phyloP scores from a whole-genome alignment of 1,284 basidiomycete species.

The Melampsora larici-populina region DNA sequence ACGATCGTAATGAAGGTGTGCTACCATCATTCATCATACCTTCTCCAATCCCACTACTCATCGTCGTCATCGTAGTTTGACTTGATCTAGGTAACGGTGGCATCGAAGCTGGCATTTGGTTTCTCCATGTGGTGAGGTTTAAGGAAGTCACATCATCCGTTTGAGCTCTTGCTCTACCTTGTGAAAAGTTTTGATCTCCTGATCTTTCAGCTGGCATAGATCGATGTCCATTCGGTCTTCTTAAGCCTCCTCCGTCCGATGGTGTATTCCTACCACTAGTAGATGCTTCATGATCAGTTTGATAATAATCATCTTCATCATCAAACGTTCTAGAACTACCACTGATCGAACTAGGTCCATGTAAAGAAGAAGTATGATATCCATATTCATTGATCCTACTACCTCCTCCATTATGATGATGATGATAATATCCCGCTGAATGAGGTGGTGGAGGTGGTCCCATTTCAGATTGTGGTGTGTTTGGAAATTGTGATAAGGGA shows the following conservation, averaged over 20 bases:
- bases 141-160: conserved; percentile 27
- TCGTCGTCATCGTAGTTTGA: conserved; percentile 19
- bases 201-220: conserved; percentile 42
- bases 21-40: neutral
- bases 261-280: conserved; percentile 18
- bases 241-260: neutral
- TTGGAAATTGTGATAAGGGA: conserved; percentile 38
- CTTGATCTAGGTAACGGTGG: conserved; percentile 31
- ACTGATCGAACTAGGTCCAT: conserved; percentile 20
- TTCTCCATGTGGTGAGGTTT: conserved; percentile 26
- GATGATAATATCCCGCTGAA: conserved; percentile 25
- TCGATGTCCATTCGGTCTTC: conserved; percentile 30
- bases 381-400: conserved; percentile 31
- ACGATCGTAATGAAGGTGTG: conserved; percentile 46
- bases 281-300: conserved; percentile 31
- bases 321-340: conserved; percentile 38
- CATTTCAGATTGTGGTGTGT: conserved; percentile 40
- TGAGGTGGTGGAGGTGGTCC: conserved; percentile 23
- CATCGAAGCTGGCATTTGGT: conserved; percentile 35
- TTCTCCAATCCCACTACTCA: conserved; percentile 11
- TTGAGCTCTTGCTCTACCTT: conserved; percentile 28
- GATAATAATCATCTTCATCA: conserved; percentile 38
- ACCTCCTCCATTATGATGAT: conserved; percentile 18
- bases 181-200: neutral
- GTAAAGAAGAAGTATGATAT: conserved; percentile 19